These are phyloP conservation scores for Pythium angustatum DNA, from an alignment of 352 stramenopile genomes.

Conservation along the genomic window DNA sequence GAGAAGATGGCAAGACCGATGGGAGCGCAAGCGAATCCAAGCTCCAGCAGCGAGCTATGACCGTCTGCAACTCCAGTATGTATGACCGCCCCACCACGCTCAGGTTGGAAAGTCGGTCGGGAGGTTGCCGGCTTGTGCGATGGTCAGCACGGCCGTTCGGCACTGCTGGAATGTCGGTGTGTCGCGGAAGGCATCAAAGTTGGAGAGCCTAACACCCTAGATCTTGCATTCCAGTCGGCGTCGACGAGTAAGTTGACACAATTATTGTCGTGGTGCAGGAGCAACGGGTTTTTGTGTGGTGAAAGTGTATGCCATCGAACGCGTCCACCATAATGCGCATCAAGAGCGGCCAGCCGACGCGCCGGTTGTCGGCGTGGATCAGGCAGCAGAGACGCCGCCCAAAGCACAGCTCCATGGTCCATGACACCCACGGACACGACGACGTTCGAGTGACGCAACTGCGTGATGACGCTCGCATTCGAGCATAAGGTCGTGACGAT, in stretches of 20 bases:
- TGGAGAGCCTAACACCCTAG: conserved; percentile 87
- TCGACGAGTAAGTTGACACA: conserved; percentile 90
- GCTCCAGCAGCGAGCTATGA: conserved; percentile 85
- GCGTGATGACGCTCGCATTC: conserved; percentile 81
- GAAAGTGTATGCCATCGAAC: conserved; percentile 88
- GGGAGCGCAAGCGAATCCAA: conserved; percentile 64
- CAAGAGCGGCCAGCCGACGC: conserved; percentile 86
- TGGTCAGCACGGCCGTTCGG: conserved; percentile 69
- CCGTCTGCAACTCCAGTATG: conserved; percentile 63
- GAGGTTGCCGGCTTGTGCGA: conserved; percentile 77
- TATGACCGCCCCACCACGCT: conserved; percentile 45
- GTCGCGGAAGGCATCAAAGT: conserved; percentile 80
- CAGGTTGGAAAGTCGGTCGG: conserved; percentile 74
- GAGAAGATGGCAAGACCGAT: conserved; percentile 85
- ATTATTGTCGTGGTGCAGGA: conserved; percentile 91
- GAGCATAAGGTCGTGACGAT: conserved; percentile 85
- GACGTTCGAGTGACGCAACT: conserved; percentile 81
- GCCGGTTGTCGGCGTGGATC: conserved; percentile 71
- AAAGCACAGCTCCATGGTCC: conserved; percentile 88
- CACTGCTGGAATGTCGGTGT: conserved; percentile 39
- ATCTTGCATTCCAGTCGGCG: conserved; percentile 90
- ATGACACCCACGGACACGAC: conserved; percentile 92
- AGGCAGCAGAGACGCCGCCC: conserved; percentile 86
- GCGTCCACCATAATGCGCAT: conserved; percentile 88
- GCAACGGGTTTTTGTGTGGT: conserved; percentile 88